A percentile compares a stretch with the other conserved stretches of the same genome.
Evolutionary conservation across 108 stramenopile species (phyloP).

Genomic region (Cyclotella choctawhatcheeana): DNA sequence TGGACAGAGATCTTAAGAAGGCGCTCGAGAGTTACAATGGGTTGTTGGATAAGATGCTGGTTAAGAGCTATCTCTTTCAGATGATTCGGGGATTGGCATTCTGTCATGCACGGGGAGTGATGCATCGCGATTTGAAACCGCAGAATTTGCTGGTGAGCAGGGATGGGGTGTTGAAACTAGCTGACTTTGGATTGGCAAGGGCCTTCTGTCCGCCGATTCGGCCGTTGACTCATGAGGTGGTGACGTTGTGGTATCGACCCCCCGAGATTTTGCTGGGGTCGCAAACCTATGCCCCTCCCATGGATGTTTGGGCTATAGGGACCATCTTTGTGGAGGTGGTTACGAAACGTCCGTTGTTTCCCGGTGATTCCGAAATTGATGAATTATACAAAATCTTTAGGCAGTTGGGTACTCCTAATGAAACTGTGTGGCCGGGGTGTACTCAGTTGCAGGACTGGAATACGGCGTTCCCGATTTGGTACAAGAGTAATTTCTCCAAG

Average conservation of each 20-base stretch:
- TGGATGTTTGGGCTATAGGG: slow-evolving; percentile 98
- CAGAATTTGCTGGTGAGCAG: slow-evolving; percentile 92
- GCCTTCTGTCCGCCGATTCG: slow-evolving; percentile 29
- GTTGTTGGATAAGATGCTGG: slow-evolving; percentile 78
- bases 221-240: slow-evolving; percentile 59
- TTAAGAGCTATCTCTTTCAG: slow-evolving; percentile 78
- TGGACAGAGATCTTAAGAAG: slow-evolving; percentile 96
- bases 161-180: slow-evolving; percentile 82
- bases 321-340: slow-evolving; percentile 96
- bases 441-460: slow-evolving; percentile 86
- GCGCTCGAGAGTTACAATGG: slow-evolving; percentile 60
- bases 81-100: slow-evolving; percentile 76
- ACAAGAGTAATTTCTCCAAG: slow-evolving; percentile 62
- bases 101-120: slow-evolving; percentile 80
- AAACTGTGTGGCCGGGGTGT: slow-evolving; percentile 72
- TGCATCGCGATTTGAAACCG: slow-evolving; percentile 69
- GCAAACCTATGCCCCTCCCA: slow-evolving; percentile 73
- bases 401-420: slow-evolving; percentile 79
- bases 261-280: slow-evolving; percentile 92
- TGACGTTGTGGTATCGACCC: slow-evolving; percentile 94
- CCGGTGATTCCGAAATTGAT: slow-evolving; percentile 93
- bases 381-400: slow-evolving; percentile 87
- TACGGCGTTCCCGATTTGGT: slow-evolving; percentile 88
- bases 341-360: slow-evolving; percentile 90
- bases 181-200: slow-evolving; percentile 91